These are phyloP conservation scores for Wickerhamomyces sp. DNA, from an alignment of 1,139 yeast species.

Conservation along the genomic window DNA sequence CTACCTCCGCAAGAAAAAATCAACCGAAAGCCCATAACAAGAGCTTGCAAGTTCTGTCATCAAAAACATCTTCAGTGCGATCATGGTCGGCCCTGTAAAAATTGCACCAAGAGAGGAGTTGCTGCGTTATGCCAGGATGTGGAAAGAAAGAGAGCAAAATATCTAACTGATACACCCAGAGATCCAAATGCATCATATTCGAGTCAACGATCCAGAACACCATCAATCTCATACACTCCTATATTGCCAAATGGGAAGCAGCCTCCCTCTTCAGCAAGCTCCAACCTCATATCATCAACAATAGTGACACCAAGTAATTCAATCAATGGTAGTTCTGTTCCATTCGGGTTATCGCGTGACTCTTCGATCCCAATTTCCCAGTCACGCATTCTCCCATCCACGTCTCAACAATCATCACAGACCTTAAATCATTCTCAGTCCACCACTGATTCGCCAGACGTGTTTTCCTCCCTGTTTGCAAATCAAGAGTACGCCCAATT, in stretches of 20 bases:
- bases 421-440: conserved; percentile 2
- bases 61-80: conserved; percentile 68
- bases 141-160: conserved; percentile 48
- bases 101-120: conserved; percentile 59
- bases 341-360: too few species aligned
- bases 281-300: not conserved
- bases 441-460: conserved; percentile 30
- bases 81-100: conserved; percentile 54
- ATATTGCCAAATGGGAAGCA: conserved; percentile 4
- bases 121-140: conserved; percentile 53
- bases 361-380: not conserved
- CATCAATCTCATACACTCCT: not conserved
- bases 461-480: conserved; percentile 27
- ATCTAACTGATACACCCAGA: conserved; percentile 9
- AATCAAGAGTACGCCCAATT: conserved; percentile 25
- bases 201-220: not conserved
- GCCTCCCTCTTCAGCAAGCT: too few species aligned
- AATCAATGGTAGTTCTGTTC: too few species aligned
- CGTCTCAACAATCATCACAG: not conserved
- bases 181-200: not conserved
- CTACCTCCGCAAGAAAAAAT: conserved; percentile 49
- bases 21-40: conserved; percentile 53
- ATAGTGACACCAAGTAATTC: too few species aligned
- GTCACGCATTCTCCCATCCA: not conserved
- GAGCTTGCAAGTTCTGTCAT: conserved; percentile 72